Percentiles rank a stretch among this genome's conserved stretches.
Evolutionary conservation across 805 yeast species (phyloP).

Genomic region (Wickerhamomyces ciferrii): DNA sequence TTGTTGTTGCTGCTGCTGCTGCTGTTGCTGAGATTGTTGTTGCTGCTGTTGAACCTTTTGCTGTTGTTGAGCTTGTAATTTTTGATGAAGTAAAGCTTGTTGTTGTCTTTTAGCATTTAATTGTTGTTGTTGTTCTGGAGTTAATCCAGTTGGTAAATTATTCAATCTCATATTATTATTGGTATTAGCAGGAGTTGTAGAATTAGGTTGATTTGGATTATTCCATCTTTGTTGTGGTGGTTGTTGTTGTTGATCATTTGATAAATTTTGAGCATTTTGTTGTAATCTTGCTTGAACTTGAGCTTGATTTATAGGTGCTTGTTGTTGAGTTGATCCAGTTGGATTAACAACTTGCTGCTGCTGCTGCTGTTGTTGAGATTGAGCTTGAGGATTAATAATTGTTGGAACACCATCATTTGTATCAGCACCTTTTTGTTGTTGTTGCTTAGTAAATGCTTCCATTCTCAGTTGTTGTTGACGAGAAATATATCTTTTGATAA

Average conservation of each 20-base stretch:
- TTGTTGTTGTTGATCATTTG: conserved; percentile 1
- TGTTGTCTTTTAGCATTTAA: conserved; percentile 6
- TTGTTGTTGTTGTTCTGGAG: conserved; percentile 15
- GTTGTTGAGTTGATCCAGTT: not conserved
- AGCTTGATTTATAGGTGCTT: not conserved
- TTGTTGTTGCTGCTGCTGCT: conserved; percentile 8
- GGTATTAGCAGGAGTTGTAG: not conserved
- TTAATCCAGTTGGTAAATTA: conserved; percentile 1
- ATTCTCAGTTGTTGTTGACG: conserved; percentile 20
- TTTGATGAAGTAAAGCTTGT: conserved; percentile 5
- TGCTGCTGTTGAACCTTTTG: conserved; percentile 5
- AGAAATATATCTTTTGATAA: conserved; percentile 17
- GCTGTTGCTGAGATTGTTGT: conserved; percentile 5
- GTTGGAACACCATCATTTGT: not conserved
- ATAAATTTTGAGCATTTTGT: not conserved
- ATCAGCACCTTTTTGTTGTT: not conserved
- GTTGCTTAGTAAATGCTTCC: conserved; percentile 4
- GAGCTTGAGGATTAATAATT: not conserved
- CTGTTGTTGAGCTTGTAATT: conserved; percentile 5
- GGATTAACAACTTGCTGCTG: conserved; percentile 2
- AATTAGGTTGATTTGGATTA: not conserved
- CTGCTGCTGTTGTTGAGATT: conserved; percentile 1
- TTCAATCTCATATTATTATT: conserved; percentile 1
- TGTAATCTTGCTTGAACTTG: conserved; percentile 1
- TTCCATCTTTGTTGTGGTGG: conserved; percentile 5